Conservation (phyloP, 768 basidiomycete genomes). For the Chalciporus piperatus region DNA sequence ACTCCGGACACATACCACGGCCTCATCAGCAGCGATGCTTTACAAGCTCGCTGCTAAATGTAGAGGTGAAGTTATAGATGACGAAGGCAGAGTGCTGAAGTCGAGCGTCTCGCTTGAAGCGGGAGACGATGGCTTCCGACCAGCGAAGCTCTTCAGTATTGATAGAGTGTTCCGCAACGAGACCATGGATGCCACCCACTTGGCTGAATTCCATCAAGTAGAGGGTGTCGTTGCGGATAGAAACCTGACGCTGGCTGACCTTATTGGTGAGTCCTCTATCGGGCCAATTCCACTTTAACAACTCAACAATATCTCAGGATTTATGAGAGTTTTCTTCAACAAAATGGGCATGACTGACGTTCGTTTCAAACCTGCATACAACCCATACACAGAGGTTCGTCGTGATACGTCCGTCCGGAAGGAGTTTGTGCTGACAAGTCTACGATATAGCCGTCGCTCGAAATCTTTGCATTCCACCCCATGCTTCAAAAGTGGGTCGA, state of each 20-base stretch:
- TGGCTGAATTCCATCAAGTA: conserved; percentile 99
- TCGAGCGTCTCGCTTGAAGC: conserved; percentile 7
- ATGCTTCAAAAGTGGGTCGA: conserved; percentile 94
- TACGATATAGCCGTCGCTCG: conserved; percentile 75
- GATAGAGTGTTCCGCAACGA: conserved; percentile 99
- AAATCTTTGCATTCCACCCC: conserved; percentile 98
- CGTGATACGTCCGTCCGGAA: not conserved
- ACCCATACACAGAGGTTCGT: conserved; percentile 91
- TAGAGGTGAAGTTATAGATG: conserved; percentile 53
- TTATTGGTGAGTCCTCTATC: conserved; percentile 66
- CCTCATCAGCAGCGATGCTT: conserved; percentile 90
- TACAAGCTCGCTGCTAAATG: conserved; percentile 88
- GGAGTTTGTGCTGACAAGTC: conserved; percentile 1
- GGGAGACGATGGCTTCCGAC: conserved; percentile 73
- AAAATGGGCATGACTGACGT: conserved; percentile 96
- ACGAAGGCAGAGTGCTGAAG: conserved; percentile 25
- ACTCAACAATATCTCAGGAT: conserved; percentile 50
- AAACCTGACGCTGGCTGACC: conserved; percentile 86
- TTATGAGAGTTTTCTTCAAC: conserved; percentile 97
- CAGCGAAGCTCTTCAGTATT: conserved; percentile 94
- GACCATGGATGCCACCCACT: conserved; percentile 95
- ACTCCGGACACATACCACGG: conserved; percentile 95
- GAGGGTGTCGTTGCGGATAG: conserved; percentile 98
- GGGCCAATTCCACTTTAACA: not conserved
- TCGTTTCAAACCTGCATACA: conserved; percentile 98